Evolutionary conservation across 495 filamentous ascomycete species (phyloP).

Genomic region (Symbiotaphrina buchneri): DNA sequence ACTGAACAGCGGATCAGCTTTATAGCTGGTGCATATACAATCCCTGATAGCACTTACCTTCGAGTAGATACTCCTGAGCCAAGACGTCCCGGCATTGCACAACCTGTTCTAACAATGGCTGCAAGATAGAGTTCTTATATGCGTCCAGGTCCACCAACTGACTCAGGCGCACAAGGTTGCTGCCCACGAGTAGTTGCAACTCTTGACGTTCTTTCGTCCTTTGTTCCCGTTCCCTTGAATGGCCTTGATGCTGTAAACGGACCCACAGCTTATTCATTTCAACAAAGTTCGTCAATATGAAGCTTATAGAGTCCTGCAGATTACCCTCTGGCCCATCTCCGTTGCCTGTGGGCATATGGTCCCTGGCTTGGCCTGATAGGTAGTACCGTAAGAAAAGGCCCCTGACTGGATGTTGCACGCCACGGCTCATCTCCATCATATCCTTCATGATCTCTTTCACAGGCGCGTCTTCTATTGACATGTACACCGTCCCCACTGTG

Average conservation of each 20-base stretch:
- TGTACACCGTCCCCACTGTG: conserved; percentile 95
- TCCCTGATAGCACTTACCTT: conserved; percentile 26
- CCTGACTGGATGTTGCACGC: conserved; percentile 88
- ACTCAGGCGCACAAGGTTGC: conserved; percentile 84
- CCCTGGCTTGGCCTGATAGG: conserved; percentile 20
- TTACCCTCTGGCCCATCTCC: conserved; percentile 64
- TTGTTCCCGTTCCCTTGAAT: conserved; percentile 81
- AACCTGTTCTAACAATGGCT: conserved; percentile 81
- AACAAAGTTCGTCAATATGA: conserved; percentile 94
- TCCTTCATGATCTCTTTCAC: conserved; percentile 99
- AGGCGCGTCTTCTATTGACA: conserved; percentile 93
- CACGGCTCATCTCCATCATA: conserved; percentile 99
- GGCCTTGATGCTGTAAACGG: conserved; percentile 87
- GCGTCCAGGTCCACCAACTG: conserved; percentile 85
- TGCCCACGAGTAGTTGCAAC: conserved; percentile 83
- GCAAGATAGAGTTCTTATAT: conserved; percentile 80
- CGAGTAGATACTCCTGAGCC: conserved; percentile 90
- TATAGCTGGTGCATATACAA: conserved; percentile 8
- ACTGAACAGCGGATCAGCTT: conserved; percentile 29
- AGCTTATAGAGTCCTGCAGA: conserved; percentile 90
- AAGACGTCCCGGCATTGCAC: conserved; percentile 94
- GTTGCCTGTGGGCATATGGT: conserved; percentile 15
- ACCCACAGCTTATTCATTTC: conserved; percentile 99
- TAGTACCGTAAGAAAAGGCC: conserved; percentile 93
- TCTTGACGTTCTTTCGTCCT: conserved; percentile 88